phyloP scores from a whole-genome alignment of 1,284 basidiomycete species.

The Psilocybe mexicana region DNA sequence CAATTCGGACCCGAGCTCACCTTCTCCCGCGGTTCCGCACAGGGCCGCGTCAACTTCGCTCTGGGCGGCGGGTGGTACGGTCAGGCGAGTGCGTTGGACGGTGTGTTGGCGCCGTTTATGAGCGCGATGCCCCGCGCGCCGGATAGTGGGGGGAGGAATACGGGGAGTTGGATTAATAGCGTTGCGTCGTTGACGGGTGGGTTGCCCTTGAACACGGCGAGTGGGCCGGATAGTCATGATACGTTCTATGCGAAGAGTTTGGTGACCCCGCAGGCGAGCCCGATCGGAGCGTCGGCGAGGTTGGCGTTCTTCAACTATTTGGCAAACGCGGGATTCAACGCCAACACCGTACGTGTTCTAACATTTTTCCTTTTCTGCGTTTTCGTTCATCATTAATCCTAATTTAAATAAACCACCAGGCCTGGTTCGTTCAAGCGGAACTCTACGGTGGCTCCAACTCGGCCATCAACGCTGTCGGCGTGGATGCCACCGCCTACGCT shows the following conservation, averaged over 20 bases:
- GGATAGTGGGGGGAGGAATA: slow-evolving; percentile 19
- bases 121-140: slow-evolving; percentile 26
- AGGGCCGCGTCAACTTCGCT: slow-evolving; percentile 24
- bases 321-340: slow-evolving; percentile 28
- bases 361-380: no score
- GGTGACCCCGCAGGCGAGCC: slow-evolving; percentile 20
- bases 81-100: slow-evolving; percentile 25
- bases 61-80: slow-evolving; percentile 31
- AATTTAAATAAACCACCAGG: slow-evolving; percentile 1
- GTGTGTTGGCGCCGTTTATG: slow-evolving; percentile 32
- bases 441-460: slow-evolving; percentile 40
- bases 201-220: slow-evolving; percentile 7
- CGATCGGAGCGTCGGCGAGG: slow-evolving; percentile 30
- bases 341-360: slow-evolving; percentile 1
- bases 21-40: slow-evolving; percentile 25
- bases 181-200: slow-evolving; percentile 25
- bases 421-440: slow-evolving; percentile 29
- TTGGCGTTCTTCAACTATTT: slow-evolving; percentile 35
- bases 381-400: no score
- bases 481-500: slow-evolving; percentile 36
- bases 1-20: slow-evolving; percentile 36
- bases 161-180: slow-evolving; percentile 34
- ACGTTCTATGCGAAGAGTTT: slow-evolving; percentile 14
- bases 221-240: slow-evolving; percentile 4
- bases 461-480: slow-evolving; percentile 35